Percentiles rank a stretch among this genome's conserved stretches.
These are phyloP conservation scores for Entoloma clypeatum DNA, from an alignment of 1,284 basidiomycete species.

Conservation along the genomic window DNA sequence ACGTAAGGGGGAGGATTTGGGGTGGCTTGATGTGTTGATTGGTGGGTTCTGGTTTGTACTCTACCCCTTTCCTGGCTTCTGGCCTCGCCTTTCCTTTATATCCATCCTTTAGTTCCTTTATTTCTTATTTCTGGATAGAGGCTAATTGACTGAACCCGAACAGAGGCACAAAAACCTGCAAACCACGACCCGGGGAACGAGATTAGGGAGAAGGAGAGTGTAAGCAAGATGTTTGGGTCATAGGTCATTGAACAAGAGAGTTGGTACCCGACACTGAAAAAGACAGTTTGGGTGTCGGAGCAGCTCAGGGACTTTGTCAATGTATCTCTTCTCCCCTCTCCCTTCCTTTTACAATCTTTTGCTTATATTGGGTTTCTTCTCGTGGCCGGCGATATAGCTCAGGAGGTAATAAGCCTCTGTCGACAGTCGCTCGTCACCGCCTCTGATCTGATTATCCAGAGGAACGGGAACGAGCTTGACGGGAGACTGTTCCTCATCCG, in stretches of 20 bases:
- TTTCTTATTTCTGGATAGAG: too few species aligned
- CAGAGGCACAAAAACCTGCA: conserved; percentile 43
- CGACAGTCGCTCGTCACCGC: conserved; percentile 74
- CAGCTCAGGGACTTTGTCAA: conserved; percentile 90
- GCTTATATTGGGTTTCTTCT: not conserved
- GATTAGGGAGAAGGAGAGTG: conserved; percentile 59
- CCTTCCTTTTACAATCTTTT: not conserved
- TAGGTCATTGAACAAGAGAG: conserved; percentile 72
- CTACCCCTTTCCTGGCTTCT: not conserved
- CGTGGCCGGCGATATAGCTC: conserved; percentile 86
- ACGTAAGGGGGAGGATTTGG: conserved; percentile 73
- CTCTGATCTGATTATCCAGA: conserved; percentile 62
- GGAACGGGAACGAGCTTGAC: conserved; percentile 53
- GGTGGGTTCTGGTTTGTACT: conserved; percentile 36
- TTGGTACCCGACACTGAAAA: conserved; percentile 86
- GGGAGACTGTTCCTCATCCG: conserved; percentile 82
- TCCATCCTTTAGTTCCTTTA: too few species aligned
- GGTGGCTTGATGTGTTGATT: conserved; percentile 77
- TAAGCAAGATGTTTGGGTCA: conserved; percentile 67
- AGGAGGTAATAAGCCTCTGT: conserved; percentile 83
- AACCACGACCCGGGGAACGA: conserved; percentile 42
- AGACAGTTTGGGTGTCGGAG: conserved; percentile 83
- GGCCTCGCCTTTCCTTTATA: too few species aligned
- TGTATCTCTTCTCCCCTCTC: conserved; percentile 49
- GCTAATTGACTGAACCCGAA: too few species aligned